These are phyloP conservation scores for Pseudonitzschia delicatissima DNA, from an alignment of 108 stramenopile species.

Conservation along the genomic window DNA sequence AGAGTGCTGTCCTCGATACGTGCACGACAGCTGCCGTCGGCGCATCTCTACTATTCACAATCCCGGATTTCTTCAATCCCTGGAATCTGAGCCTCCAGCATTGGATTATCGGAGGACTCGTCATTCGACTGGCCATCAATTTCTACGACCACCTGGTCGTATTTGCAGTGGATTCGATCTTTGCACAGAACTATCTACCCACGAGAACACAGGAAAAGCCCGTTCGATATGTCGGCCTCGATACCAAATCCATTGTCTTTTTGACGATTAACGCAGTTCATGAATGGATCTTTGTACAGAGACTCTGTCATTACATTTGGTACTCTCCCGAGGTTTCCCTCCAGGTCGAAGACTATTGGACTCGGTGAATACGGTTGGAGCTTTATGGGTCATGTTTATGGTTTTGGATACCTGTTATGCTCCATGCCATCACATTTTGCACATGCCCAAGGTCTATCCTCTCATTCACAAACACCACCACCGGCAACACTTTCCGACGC, in stretches of 20 bases:
- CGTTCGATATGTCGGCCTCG: constrained; percentile 55
- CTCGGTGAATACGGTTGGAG: constrained; percentile 61
- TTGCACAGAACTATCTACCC: constrained; percentile 43
- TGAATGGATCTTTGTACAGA: constrained; percentile 82
- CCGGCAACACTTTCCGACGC: constrained; percentile 83
- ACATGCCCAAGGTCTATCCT: constrained; percentile 75
- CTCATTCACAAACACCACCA: constrained; percentile 95
- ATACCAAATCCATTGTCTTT: constrained; percentile 53
- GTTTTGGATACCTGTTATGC: constrained; percentile 85
- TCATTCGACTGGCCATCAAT: constrained; percentile 52
- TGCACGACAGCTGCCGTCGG: constrained; percentile 37
- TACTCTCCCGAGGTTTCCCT: constrained; percentile 38
- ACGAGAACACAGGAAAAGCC: constrained; percentile 51
- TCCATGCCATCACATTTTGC: constrained; percentile 80
- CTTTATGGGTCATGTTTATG: constrained; percentile 74
- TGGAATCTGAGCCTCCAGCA: constrained; percentile 42
- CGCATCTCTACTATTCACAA: constrained; percentile 31
- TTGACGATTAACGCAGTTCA: constrained; percentile 79
- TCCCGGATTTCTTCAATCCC: constrained; percentile 60
- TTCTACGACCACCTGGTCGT: constrained; percentile 72
- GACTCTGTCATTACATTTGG: constrained; percentile 65
- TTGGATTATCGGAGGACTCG: constrained; percentile 48
- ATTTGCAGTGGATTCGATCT: constrained; percentile 45
- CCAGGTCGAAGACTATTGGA: constrained; percentile 47
- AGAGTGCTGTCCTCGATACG: constrained; percentile 44